A percentile compares a stretch with the other conserved stretches of the same genome.
Conservation (phyloP, 805 yeast genomes). For the Lipomyces mesembrius region DNA sequence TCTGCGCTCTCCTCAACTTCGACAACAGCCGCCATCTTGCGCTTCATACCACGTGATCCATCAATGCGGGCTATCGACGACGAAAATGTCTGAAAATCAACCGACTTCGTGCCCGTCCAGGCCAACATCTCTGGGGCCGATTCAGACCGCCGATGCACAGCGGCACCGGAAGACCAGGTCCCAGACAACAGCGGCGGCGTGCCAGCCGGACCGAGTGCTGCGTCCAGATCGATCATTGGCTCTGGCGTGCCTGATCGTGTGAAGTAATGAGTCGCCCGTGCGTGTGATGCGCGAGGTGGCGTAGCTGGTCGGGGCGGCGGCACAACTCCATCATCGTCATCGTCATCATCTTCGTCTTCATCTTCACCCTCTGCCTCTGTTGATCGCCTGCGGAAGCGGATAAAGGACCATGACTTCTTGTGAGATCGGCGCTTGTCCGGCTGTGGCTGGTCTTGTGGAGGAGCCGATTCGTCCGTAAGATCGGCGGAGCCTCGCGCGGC, state of each 20-base stretch:
- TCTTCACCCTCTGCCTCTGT: conserved; percentile 25
- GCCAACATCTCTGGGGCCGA: conserved; percentile 57
- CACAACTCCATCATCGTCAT: conserved; percentile 17
- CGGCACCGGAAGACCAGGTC: conserved; percentile 17
- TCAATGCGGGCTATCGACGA: conserved; percentile 15
- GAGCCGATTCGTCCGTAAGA: not conserved
- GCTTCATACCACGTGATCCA: conserved; percentile 38
- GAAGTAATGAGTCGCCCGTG: conserved; percentile 34
- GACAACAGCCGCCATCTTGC: conserved; percentile 42
- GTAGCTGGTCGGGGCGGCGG: conserved; percentile 33
- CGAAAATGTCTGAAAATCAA: conserved; percentile 29
- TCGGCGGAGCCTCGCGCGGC: not conserved
- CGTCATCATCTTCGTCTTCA: conserved; percentile 23
- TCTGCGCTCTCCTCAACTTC: conserved; percentile 36
- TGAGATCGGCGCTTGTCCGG: conserved; percentile 38
- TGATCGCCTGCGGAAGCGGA: conserved; percentile 38
- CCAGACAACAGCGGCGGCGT: conserved; percentile 41
- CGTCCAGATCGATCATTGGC: conserved; percentile 62
- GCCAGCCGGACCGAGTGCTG: conserved; percentile 51
- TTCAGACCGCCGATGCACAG: conserved; percentile 57
- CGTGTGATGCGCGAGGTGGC: conserved; percentile 34
- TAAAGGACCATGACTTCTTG: conserved; percentile 50
- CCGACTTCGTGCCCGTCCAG: conserved; percentile 25
- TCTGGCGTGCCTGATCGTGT: conserved; percentile 49
- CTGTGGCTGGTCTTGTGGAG: conserved; percentile 29